phyloP scores from a whole-genome alignment of 345 rosid species.

The Citrus medica region DNA sequence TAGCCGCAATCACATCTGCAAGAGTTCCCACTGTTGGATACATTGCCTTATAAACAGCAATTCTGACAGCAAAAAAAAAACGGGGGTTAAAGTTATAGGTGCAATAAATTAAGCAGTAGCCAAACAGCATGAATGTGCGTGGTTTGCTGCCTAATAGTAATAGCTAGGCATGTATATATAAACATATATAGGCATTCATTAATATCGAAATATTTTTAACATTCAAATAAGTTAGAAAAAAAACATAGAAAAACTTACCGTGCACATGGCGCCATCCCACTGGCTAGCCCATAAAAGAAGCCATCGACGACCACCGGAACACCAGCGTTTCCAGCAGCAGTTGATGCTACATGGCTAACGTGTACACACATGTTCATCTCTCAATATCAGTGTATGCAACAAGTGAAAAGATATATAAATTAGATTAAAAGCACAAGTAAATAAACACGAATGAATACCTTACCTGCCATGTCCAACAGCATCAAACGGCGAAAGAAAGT shows the following conservation, averaged over 20 bases:
- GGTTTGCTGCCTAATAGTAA: too few species aligned
- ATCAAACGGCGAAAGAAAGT: constrained; percentile 77
- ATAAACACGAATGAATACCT: not conserved
- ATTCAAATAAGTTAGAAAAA: too few species aligned
- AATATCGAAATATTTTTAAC: too few species aligned
- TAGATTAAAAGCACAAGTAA: too few species aligned
- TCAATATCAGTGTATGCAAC: too few species aligned
- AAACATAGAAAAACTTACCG: constrained; percentile 31
- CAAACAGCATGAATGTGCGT: not conserved
- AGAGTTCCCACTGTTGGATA: constrained; percentile 74
- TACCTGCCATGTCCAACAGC: constrained; percentile 89
- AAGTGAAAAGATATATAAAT: not conserved
- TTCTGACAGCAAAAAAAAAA: constrained; percentile 28
- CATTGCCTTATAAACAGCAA: constrained; percentile 82
- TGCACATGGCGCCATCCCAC: constrained; percentile 89
- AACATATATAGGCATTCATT: too few species aligned
- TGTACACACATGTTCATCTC: not conserved
- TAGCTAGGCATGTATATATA: too few species aligned
- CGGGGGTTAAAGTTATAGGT: not conserved
- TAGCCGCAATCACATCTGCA: constrained; percentile 81
- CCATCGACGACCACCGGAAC: constrained; percentile 75
- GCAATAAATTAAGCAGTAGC: not conserved
- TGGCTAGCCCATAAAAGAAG: constrained; percentile 64
- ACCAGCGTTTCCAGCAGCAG: constrained; percentile 74
- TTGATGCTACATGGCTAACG: constrained; percentile 79